Evolutionary conservation across 2,329 filamentous ascomycete species (phyloP), one percentile per base, ranked within the genome.

Genomic region (Chalara sp.): DNA sequence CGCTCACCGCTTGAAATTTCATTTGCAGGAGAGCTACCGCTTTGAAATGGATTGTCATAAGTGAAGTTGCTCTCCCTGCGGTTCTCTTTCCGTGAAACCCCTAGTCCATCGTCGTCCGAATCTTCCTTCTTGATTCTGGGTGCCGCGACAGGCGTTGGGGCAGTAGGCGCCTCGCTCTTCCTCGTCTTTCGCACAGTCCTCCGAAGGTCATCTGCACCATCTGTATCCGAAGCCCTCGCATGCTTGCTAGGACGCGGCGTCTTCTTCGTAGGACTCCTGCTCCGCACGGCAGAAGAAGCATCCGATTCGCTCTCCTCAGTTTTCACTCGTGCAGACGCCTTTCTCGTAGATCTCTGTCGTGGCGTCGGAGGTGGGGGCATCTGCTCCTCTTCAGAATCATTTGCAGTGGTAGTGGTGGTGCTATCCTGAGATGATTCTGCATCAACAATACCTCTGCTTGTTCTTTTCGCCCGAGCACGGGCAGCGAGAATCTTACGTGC

Each of bases 11-110:
- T 70, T 28, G 78, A 70, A 31, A 75, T 68, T 1, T 68, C 67
- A n/a, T 71, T 65, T 5, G 77, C 68, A 1, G 88, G 84, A 7
- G 88, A 86, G 67, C 84, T 87, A 40, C 89, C 86, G 64, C 87
- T 88, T 67, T 97, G 92, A 65, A 97, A 97, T 0, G 92, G 91
- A 62, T 97, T 97, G 49, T 96, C 89, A 59, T 84, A 79, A 1
- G 86, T 89, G 68, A 97, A 97, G 32, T 87, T 84, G 61, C 77
- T 86, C 33, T 79, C 77, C 6, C 78, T 65, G 8, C 35, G 8
- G 4, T 8, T 8, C 21, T 21, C 21, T 21, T 21, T 21, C 41
- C 58, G 57, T 6, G 60, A 58, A 5, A 59, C 54, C 30, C 56
- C 55, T 37, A 51, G 32, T 11, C 55, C 56, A 6, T 75, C 71